These are phyloP conservation scores for Bipolaris bicolor DNA, from an alignment of 2,329 filamentous ascomycete genomes.

Conservation along the genomic window DNA sequence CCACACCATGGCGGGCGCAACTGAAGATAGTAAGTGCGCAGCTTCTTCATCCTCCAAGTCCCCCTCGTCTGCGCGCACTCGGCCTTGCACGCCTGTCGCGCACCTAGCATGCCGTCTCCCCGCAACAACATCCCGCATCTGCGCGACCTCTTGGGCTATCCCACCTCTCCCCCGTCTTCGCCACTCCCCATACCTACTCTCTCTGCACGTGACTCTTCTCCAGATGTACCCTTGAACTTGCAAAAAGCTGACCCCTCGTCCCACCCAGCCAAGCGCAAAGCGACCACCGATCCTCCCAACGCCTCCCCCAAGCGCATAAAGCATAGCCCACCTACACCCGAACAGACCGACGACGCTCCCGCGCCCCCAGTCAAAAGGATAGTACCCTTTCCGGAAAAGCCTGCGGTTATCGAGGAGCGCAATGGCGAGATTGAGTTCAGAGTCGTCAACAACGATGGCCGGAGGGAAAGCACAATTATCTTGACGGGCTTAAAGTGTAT, in stretches of 20 bases:
- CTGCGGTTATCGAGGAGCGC: slow-evolving; percentile 90
- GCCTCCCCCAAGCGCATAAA: slow-evolving; percentile 65
- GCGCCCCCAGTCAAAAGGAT: slow-evolving; percentile 61
- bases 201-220: slow-evolving; percentile 2
- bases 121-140: slow-evolving; percentile 18
- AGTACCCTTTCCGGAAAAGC: slow-evolving; percentile 91
- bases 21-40: slow-evolving; percentile 46
- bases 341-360: slow-evolving; percentile 38
- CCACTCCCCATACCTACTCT: slow-evolving; percentile 7
- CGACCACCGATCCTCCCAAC: slow-evolving; percentile 69
- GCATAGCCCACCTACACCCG: slow-evolving; percentile 44
- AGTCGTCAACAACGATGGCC: slow-evolving; percentile 95
- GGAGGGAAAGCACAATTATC: slow-evolving; percentile 87
- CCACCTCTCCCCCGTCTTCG: slow-evolving; percentile 24
- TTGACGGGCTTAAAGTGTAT: slow-evolving; percentile 96
- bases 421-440: slow-evolving; percentile 95
- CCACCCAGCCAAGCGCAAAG: slow-evolving; percentile 70
- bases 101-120: slow-evolving; percentile 9
- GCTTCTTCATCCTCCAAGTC: not conserved
- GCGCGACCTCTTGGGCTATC: slow-evolving; percentile 28
- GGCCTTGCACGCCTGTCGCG: not conserved
- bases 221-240: slow-evolving; percentile 20
- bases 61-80: not conserved
- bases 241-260: slow-evolving; percentile 22
- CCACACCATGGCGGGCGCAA: slow-evolving; percentile 41